Base-by-base conservation (phyloP, 805 yeast genomes). In the Candida dendrica region DNA sequence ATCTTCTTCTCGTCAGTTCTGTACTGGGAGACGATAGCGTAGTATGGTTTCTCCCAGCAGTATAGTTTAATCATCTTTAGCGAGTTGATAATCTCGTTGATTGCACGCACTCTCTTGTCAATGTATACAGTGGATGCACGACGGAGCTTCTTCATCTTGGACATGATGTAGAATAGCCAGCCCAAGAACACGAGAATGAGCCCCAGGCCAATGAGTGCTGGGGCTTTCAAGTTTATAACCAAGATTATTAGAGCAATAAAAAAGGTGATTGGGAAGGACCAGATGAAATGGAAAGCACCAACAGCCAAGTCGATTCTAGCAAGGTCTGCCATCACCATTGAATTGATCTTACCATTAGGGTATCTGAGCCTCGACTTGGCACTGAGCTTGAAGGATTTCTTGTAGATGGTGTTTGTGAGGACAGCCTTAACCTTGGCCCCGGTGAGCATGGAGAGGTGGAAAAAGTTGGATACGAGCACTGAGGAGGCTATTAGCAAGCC, bases 41-140 rank as follows among this genome's bases (percentile, higher is more conserved):
- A 70, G 58, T 87, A 90, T 1, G 96, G 89, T 27, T 69, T 70
- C 63, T 90, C 97, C 96, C 96, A 90, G 1, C 95, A 85, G 59
- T 89, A 90, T 59, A 75, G 84, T 65, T 90, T 90, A 60, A 90
- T 85, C 66, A 83, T 74, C 55, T 84, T 86, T 72, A 90, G 75
- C 49, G 84, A 79, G 55, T 75, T 79, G 48, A 90, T 68, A 24
- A 88, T 76, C 60, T 90, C 98, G 49, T 85, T 82, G 59, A 88
- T 79, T 38, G 77, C 69, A 37, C 78, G 71, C 18, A 90, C 87
- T 55, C 98, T 79, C 17, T 66, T 61, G 60, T 90, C 98, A 2
- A 96, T 90, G 52, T 65, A 75, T 2, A 63, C 64, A 43, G 77
- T 78, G 9, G 86, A 80, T n/a, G 60, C 58, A 20, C 63, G 65